phyloP scores from a whole-genome alignment of 352 stramenopile genomes.

The Phytophthora europaea region DNA sequence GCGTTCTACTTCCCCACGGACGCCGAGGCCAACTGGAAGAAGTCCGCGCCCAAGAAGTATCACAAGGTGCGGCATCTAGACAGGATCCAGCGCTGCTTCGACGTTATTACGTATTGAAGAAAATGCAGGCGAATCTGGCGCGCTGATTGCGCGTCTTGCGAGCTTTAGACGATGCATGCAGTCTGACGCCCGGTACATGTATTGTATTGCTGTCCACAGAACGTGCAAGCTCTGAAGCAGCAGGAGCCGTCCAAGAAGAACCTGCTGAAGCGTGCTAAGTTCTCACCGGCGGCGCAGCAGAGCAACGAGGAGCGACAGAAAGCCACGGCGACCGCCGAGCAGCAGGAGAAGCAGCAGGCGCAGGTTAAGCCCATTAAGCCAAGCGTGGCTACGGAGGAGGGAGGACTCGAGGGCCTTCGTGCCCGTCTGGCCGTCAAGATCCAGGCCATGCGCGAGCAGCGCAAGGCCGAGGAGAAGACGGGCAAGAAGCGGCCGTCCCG shows the following conservation, averaged over 20 bases:
- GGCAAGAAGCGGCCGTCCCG: constrained; percentile 62
- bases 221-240: constrained; percentile 64
- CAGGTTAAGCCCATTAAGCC: constrained; percentile 52
- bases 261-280: constrained; percentile 76
- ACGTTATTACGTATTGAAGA: background rate
- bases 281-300: constrained; percentile 67
- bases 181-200: constrained; percentile 12
- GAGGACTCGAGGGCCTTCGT: constrained; percentile 68
- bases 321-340: constrained; percentile 56
- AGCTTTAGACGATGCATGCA: background rate
- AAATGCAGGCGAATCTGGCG: background rate
- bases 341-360: constrained; percentile 52
- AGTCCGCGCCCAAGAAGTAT: constrained; percentile 81
- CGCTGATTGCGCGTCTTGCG: too few relatives aligned
- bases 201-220: constrained; percentile 31
- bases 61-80: constrained; percentile 57
- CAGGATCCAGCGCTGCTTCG: background rate
- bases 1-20: constrained; percentile 86
- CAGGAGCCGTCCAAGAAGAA: constrained; percentile 70
- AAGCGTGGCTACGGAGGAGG: constrained; percentile 42
- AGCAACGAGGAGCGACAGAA: constrained; percentile 73
- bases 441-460: constrained; percentile 77
- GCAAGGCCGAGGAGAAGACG: constrained; percentile 71
- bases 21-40: constrained; percentile 79
- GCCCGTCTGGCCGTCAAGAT: constrained; percentile 78